A percentile compares a stretch with the other conserved stretches of the same genome.
Evolutionary conservation across 805 yeast genomes (phyloP).

Genomic region (Ascoidea tarda): DNA sequence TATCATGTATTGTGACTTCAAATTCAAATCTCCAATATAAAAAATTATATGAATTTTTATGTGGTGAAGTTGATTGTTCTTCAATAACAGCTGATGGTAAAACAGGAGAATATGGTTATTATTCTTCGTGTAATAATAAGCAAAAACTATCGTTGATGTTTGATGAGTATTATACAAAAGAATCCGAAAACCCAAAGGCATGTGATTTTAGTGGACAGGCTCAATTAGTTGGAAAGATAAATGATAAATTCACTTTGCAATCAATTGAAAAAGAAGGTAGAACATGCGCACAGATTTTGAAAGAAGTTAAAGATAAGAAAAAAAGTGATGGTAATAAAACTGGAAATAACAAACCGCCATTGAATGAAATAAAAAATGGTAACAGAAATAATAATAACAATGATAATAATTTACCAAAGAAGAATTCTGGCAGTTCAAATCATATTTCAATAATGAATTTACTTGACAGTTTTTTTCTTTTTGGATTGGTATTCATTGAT

Average conservation of each 20-base stretch:
- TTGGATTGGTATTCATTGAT: no score
- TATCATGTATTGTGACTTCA: constrained; percentile 44
- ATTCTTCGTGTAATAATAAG: constrained; percentile 56
- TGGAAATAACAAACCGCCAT: no score
- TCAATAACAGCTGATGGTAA: constrained; percentile 52
- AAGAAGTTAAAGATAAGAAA: background rate
- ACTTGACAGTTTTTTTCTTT: no score
- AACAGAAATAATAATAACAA: no score
- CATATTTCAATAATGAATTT: no score
- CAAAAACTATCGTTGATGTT: constrained; percentile 52
- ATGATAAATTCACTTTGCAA: background rate
- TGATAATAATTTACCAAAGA: no score
- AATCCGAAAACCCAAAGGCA: constrained; percentile 17
- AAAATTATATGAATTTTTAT: constrained; percentile 41
- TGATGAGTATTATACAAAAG: constrained; percentile 48
- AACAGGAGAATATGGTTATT: constrained; percentile 55
- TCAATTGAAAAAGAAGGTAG: background rate
- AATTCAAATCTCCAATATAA: constrained; percentile 44
- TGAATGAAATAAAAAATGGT: no score
- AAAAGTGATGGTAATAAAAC: no score
- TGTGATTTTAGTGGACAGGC: background rate
- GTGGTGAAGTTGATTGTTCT: constrained; percentile 42
- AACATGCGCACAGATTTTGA: background rate
- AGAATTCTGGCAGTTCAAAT: no score
- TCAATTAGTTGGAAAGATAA: background rate